Base-by-base conservation (phyloP, 768 basidiomycete species). In the Boletus coccyginus region DNA sequence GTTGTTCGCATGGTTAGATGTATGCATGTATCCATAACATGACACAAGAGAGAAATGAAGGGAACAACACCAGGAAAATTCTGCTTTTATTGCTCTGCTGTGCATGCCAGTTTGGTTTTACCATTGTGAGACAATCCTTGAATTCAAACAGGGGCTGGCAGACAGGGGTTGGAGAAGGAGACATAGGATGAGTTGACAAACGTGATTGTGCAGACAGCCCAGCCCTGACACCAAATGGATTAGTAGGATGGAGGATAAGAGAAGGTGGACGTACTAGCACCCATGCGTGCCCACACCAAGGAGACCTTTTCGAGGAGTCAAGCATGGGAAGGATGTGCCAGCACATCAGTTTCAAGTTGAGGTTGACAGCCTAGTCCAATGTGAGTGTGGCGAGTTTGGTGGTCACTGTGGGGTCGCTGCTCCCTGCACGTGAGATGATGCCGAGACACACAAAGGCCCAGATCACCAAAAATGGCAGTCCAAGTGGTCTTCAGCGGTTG, bases 121-220 rank as follows among this genome's bases (percentile, higher is more conserved):
- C 95, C 97, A 0, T 96, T 96, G 40, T 75, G 32, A 98, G 73
- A 60, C 94, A 97, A 66, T 99, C 97, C 53, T 88, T 87, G 62
- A 98, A 98, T 62, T 94, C 90, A 66, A 98, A 99, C 8, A 99
- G 77, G 3, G 97, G 97, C 69, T 99, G 97, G 36, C 97, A 83
- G 46, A 98, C 97, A n/a, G 3, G 97, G 97, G 71, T 99, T 98
- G 21, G 94, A 98, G 73, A 95, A 98, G 1, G 94, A 95, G 12
- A 98, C 95, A 42, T 81, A 84, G 0, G 87, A 85, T 14, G 91
- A 95, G 73, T 99, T 96, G 46, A 97, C 86, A 43, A 99, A 83
- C 0, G 94, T 94, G 66, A 98, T 97, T 10, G 81, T 94, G 29
- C 93, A 84, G 12, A 98, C 88, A 10, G 96, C 96, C 96, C 97